Evolutionary conservation across 345 rosid genomes (phyloP).

Genomic region (Microthlaspi erraticum): DNA sequence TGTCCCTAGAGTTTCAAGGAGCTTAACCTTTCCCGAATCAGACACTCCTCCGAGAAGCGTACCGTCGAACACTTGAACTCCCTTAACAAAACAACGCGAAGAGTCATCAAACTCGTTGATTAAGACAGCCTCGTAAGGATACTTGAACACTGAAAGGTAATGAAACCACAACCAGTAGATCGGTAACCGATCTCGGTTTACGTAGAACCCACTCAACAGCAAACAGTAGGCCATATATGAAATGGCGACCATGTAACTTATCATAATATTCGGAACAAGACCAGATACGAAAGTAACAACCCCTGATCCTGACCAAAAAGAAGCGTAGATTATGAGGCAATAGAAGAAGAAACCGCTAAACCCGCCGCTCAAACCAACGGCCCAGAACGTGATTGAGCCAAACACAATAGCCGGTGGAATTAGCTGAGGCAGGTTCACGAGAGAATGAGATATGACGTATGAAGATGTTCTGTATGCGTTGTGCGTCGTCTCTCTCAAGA

Average conservation of each 20-base stretch:
- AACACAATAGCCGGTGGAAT: slow-evolving; percentile 48
- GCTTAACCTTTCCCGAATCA: slow-evolving; percentile 9
- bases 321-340: slow-evolving; percentile 44
- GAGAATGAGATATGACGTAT: slow-evolving; percentile 53
- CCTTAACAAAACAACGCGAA: slow-evolving; percentile 36
- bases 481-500: slow-evolving; percentile 64
- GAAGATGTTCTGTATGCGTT: slow-evolving; percentile 55
- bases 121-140: slow-evolving; percentile 40
- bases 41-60: slow-evolving; percentile 20
- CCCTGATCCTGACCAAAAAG: slow-evolving; percentile 79
- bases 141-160: slow-evolving; percentile 39
- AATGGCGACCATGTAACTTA: slow-evolving; percentile 51
- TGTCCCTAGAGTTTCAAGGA: slow-evolving; percentile 32
- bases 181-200: slow-evolving; percentile 42
- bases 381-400: slow-evolving; percentile 49
- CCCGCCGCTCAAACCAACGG: slow-evolving; percentile 56
- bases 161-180: slow-evolving; percentile 46
- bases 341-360: slow-evolving; percentile 49
- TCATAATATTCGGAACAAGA: slow-evolving; percentile 45
- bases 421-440: slow-evolving; percentile 49
- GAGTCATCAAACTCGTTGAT: slow-evolving; percentile 41
- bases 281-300: slow-evolving; percentile 51
- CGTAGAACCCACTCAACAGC: slow-evolving; percentile 42
- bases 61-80: slow-evolving; percentile 41
- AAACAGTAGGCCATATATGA: slow-evolving; percentile 49